Evolutionary conservation across 805 yeast species (phyloP).

Genomic region (Ogataea sp.): DNA sequence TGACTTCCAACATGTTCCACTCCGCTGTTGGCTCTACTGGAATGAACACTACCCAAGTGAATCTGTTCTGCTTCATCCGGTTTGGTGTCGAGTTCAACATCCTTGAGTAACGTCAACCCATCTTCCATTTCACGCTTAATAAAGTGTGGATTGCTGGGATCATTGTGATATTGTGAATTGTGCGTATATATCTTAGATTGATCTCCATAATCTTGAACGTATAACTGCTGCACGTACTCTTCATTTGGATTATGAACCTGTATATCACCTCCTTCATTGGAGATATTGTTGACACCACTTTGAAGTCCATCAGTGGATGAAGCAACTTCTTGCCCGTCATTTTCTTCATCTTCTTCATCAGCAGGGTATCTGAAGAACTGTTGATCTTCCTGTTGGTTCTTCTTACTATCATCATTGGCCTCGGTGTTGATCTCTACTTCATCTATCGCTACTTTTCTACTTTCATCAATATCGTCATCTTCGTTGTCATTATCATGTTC

Average conservation of each 20-base stretch:
- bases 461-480: constrained; percentile 3
- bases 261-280: constrained; percentile 1
- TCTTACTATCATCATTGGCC: neutral
- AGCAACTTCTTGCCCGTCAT: too few relatives aligned
- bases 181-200: constrained; percentile 9
- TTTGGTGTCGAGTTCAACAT: neutral
- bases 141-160: constrained; percentile 5
- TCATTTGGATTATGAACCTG: too few relatives aligned
- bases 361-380: neutral
- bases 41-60: neutral
- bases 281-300: too few relatives aligned
- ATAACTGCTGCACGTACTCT: constrained; percentile 24
- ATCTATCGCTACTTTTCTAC: too few relatives aligned
- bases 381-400: neutral
- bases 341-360: neutral
- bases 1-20: neutral
- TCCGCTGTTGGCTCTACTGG: neutral
- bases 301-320: too few relatives aligned
- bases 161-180: constrained; percentile 22
- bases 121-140: constrained; percentile 1
- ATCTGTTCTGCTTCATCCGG: neutral
- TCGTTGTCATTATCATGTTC: neutral
- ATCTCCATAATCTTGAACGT: constrained; percentile 23
- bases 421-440: too few relatives aligned
- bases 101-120: neutral